Percentiles rank a stretch among this genome's conserved stretches.
Evolutionary conservation across 1,284 basidiomycete species (phyloP).

Genomic region (Lignosus rhinocerotis): DNA sequence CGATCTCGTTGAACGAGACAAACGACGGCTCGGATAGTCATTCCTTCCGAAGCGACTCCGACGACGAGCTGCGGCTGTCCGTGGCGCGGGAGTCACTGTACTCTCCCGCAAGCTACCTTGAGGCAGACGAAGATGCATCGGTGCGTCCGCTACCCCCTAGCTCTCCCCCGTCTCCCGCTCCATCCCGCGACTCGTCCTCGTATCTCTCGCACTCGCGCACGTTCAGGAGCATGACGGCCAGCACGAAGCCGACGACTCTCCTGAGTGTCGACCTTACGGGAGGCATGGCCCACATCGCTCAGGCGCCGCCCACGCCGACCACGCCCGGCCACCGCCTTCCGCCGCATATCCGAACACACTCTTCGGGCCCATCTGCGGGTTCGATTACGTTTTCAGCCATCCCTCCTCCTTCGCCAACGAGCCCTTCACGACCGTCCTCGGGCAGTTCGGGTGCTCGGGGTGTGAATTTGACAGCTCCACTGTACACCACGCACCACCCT

Average conservation of each 20-base stretch:
- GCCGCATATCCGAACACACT: constrained; percentile 59
- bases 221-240: constrained; percentile 79
- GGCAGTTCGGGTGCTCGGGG: constrained; percentile 28
- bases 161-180: constrained; percentile 80
- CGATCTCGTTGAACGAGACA: constrained; percentile 65
- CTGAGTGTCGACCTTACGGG: constrained; percentile 83
- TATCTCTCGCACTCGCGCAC: constrained; percentile 79
- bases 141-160: constrained; percentile 85
- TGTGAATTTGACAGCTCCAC: constrained; percentile 72
- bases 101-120: constrained; percentile 70
- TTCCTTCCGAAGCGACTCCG: constrained; percentile 29
- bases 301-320: constrained; percentile 66
- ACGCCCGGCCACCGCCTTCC: constrained; percentile 50
- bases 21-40: constrained; percentile 40
- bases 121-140: constrained; percentile 90
- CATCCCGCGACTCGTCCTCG: constrained; percentile 76
- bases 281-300: constrained; percentile 89
- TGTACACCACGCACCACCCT: constrained; percentile 89
- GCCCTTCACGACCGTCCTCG: constrained; percentile 48
- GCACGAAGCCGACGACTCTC: constrained; percentile 94
- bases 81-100: constrained; percentile 67
- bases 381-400: constrained; percentile 74
- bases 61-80: constrained; percentile 55
- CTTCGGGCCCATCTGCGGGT: constrained; percentile 52
- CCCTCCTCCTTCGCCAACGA: constrained; percentile 47